Percentiles rank a stretch among this genome's conserved stretches.
Evolutionary conservation across 352 stramenopile genomes (phyloP).

Genomic region (Phytopythium boreale): DNA sequence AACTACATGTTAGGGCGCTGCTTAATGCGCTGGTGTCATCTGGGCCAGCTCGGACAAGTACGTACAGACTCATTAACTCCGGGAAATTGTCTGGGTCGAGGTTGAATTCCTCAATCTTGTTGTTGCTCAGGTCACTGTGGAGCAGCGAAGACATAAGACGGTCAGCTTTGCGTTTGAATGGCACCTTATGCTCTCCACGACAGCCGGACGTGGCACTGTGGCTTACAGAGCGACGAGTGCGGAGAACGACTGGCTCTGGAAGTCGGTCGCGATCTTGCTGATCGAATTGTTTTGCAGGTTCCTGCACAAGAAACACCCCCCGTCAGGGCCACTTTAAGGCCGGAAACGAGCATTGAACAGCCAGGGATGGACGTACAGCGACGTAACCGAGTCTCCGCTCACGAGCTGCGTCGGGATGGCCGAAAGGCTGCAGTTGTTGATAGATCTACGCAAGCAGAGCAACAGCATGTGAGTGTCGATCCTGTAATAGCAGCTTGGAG

Average conservation of each 20-base stretch:
- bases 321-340: not conserved
- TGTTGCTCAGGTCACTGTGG: conserved; percentile 42
- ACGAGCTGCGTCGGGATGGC: conserved; percentile 53
- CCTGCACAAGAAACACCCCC: conserved; percentile 13
- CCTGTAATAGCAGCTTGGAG: not conserved
- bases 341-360: not conserved
- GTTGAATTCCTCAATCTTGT: conserved; percentile 34
- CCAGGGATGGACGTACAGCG: conserved; percentile 21
- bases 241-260: conserved; percentile 36
- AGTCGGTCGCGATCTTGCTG: conserved; percentile 23
- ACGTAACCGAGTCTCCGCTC: conserved; percentile 35
- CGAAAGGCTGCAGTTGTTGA: conserved; percentile 70
- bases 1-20: not conserved
- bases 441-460: conserved; percentile 24
- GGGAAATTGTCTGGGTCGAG: conserved; percentile 37
- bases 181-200: not conserved
- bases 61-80: conserved; percentile 42
- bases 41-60: not conserved
- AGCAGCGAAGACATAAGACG: not conserved
- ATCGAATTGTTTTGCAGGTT: conserved; percentile 46
- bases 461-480: conserved; percentile 4
- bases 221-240: conserved; percentile 52
- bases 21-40: no score
- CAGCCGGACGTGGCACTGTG: not conserved
- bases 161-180: not conserved